Base-by-base conservation (phyloP, 768 basidiomycete genomes). In the Gautieria morchelliformis region DNA sequence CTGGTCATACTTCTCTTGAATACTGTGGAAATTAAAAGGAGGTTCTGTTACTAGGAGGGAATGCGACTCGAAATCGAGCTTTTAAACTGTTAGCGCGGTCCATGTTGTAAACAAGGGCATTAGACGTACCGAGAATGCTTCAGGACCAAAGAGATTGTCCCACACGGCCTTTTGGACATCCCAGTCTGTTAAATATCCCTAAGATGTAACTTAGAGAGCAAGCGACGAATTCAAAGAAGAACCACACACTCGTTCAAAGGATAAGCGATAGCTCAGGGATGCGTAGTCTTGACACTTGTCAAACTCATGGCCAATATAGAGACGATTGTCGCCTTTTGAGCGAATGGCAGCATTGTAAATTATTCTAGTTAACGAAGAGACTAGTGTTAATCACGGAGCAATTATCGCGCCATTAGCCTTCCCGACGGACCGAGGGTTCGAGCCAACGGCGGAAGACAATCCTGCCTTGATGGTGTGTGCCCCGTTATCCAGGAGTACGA, bases 181-280 rank as follows among this genome's bases (percentile, higher is more conserved):
- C 94, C 94, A 98, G 65, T 95, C 93, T 30, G 90, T 85, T 15
- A 95, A 74, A 69, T 87, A 91, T 27, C 94, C 94, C 94, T 96
- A 37, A 33, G 22, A 32, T 37, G 68, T 45, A 62, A 56, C 35
- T 53, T 37, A 37, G 9, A 37, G 35, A 69, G 61, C 63, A 66
- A 52, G 60, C 60, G 58, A 61, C 55, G 54, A 41, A 15, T 35
- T 49, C 57, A 45, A 48, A 37, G 40, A 15, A 41, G 2, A 22
- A 52, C 50, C 41, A 59, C 55, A 40, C 69, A 89, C 94, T 80
- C 89, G 85, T 69, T 96, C 94, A 60, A 94, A 87, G 0, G 94
- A 89, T 39, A 93, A 69, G 14, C 92, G 80, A 67, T 87, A 94
- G 58, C 84, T 81, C 60, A 96, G 74, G 0, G 89, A 84, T 1